Conservation (phyloP, 73 alveolate genomes). For the Paramecium caudatum region DNA sequence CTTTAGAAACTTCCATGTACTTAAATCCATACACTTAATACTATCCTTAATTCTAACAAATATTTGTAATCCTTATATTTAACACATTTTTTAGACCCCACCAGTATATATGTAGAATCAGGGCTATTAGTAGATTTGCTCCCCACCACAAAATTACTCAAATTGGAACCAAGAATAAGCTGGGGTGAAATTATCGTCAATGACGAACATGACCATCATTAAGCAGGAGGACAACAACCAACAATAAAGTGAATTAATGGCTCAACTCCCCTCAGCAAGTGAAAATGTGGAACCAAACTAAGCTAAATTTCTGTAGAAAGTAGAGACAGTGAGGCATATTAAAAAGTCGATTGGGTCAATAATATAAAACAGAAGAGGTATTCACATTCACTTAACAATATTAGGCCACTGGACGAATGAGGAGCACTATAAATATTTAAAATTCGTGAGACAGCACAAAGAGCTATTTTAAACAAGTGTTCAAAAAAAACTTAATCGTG, state of each 20-base stretch:
- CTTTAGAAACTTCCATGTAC: neutral
- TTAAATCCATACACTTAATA: no score
- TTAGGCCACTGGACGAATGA: constrained; percentile 69
- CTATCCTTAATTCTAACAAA: no score
- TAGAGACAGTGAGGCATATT: constrained; percentile 54
- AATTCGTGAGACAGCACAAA: constrained; percentile 51
- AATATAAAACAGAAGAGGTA: constrained; percentile 59
- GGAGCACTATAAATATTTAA: constrained; percentile 59
- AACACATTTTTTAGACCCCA: constrained; percentile 16
- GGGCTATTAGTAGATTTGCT: neutral
- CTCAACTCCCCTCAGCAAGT: neutral
- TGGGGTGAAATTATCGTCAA: neutral
- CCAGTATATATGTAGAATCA: constrained; percentile 2
- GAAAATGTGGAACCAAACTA: neutral
- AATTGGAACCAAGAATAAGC: constrained; percentile 1
- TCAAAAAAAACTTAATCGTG: constrained; percentile 53
- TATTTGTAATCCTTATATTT: no score
- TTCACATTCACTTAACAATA: neutral
- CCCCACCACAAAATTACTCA: neutral
- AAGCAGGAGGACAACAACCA: neutral
- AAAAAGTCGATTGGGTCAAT: neutral
- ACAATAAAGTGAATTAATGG: neutral
- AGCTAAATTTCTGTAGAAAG: neutral
- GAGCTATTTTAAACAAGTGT: constrained; percentile 45
- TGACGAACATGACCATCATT: neutral